Evolutionary conservation across 2,329 filamentous ascomycete species (phyloP).

Genomic region (Alternaria consortialis): DNA sequence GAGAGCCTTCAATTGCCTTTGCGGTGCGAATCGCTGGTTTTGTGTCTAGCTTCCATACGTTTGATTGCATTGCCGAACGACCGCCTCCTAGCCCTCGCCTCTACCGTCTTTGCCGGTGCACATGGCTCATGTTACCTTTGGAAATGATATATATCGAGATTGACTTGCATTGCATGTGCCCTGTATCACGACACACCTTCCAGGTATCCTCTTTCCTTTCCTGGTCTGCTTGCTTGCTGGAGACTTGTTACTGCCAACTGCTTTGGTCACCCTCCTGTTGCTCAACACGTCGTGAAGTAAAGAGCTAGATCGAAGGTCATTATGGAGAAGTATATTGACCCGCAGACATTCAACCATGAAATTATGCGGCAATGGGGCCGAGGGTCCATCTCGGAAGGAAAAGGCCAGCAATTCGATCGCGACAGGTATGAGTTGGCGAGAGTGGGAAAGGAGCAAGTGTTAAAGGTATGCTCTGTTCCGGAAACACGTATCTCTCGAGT

Average conservation of each 20-base stretch:
- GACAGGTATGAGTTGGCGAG: conserved; percentile 48
- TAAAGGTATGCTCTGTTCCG: conserved; percentile 39
- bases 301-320: background rate
- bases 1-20: conserved; percentile 38
- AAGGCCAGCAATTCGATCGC: conserved; percentile 40
- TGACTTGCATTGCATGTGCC: conserved; percentile 48
- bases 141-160: conserved; percentile 44
- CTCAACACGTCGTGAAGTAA: background rate
- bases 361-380: conserved; percentile 30
- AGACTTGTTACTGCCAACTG: conserved; percentile 15
- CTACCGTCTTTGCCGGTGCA: conserved; percentile 40
- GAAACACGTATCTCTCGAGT: background rate
- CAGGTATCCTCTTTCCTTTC: conserved; percentile 30
- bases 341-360: conserved; percentile 41
- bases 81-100: conserved; percentile 27
- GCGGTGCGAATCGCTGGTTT: conserved; percentile 29
- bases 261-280: conserved; percentile 2
- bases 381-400: conserved; percentile 36
- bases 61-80: conserved; percentile 30
- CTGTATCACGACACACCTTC: conserved; percentile 37
- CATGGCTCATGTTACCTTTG: conserved; percentile 43
- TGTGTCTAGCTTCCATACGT: conserved; percentile 26
- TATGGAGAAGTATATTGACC: conserved; percentile 47
- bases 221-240: conserved; percentile 25
- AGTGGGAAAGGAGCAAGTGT: conserved; percentile 47